phyloP scores from a whole-genome alignment of 1,284 basidiomycete genomes.

The Heliocybe sulcata region DNA sequence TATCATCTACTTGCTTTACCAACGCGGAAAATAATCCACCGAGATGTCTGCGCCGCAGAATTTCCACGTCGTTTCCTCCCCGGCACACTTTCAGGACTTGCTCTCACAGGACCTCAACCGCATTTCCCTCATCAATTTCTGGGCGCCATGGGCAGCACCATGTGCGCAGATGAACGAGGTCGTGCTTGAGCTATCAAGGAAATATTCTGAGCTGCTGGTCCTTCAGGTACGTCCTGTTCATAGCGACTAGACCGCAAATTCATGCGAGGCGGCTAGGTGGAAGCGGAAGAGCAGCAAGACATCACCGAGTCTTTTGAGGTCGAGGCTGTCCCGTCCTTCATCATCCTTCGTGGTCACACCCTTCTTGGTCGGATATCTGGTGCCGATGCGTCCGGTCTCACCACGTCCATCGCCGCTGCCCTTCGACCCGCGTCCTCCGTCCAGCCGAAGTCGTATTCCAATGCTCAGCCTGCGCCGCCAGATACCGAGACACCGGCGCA shows the following conservation, averaged over 20 bases:
- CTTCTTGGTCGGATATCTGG: constrained; percentile 80
- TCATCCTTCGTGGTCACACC: constrained; percentile 85
- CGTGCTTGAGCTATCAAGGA: constrained; percentile 62
- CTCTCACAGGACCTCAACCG: constrained; percentile 72
- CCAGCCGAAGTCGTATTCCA: constrained; percentile 31
- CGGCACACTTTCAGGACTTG: constrained; percentile 68
- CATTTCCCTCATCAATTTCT: constrained; percentile 86
- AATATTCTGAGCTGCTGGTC: constrained; percentile 65
- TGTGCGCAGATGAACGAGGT: constrained; percentile 84
- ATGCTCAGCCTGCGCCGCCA: constrained; percentile 24
- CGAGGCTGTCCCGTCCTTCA: constrained; percentile 83
- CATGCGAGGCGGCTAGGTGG: constrained; percentile 47
- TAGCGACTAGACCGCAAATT: constrained; percentile 2
- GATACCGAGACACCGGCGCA: constrained; percentile 59
- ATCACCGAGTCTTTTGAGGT: constrained; percentile 94
- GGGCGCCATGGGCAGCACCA: constrained; percentile 89
- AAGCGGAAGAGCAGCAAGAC: constrained; percentile 84
- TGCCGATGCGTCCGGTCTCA: constrained; percentile 72
- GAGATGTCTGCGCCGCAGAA: constrained; percentile 26
- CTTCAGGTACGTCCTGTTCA: constrained; percentile 49
- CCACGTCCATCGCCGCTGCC: constrained; percentile 57
- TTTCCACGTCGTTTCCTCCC: constrained; percentile 48
- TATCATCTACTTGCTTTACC: not conserved
- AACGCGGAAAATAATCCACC: not conserved
- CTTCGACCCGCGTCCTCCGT: constrained; percentile 28